Conservation (phyloP, 2,329 filamentous ascomycete species). For the Apiospora marii region DNA sequence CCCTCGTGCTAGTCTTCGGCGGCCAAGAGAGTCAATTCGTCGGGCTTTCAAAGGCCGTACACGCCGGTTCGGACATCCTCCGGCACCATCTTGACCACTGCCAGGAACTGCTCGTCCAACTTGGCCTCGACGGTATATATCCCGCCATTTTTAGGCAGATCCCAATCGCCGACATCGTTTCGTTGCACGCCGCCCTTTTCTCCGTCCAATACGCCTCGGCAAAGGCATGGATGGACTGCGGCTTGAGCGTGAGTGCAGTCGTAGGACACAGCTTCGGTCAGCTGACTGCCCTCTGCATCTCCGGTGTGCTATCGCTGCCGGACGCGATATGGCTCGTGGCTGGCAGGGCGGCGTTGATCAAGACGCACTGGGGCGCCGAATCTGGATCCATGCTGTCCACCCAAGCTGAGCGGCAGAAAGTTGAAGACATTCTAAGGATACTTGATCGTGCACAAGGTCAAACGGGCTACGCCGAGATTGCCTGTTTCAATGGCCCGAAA, state of each 20-base stretch:
- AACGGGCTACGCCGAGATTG: constrained; percentile 26
- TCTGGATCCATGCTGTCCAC: constrained; percentile 27
- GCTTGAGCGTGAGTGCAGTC: constrained; percentile 37
- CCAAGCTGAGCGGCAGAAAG: constrained; percentile 9
- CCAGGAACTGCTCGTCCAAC: background rate
- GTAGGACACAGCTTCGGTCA: constrained; percentile 53
- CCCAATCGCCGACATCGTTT: constrained; percentile 34
- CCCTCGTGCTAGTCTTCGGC: constrained; percentile 36
- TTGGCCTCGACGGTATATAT: constrained; percentile 34
- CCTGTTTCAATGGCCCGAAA: constrained; percentile 31
- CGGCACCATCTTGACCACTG: constrained; percentile 2
- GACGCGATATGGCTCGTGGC: constrained; percentile 42
- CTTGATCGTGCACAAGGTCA: background rate
- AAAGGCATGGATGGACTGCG: constrained; percentile 45
- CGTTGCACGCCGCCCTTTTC: constrained; percentile 49
- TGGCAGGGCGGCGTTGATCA: constrained; percentile 38
- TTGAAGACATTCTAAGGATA: background rate
- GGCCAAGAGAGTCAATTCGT: constrained; percentile 40
- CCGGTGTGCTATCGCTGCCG: constrained; percentile 40
- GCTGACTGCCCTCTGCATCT: constrained; percentile 48
- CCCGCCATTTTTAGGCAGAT: constrained; percentile 39
- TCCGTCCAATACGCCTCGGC: constrained; percentile 48
- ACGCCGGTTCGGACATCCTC: constrained; percentile 30
- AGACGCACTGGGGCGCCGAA: constrained; percentile 28
- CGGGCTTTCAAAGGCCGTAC: constrained; percentile 31